These are phyloP conservation scores for Metschnikowia chrysomelidarum DNA, from an alignment of 805 yeast species.

Conservation along the genomic window DNA sequence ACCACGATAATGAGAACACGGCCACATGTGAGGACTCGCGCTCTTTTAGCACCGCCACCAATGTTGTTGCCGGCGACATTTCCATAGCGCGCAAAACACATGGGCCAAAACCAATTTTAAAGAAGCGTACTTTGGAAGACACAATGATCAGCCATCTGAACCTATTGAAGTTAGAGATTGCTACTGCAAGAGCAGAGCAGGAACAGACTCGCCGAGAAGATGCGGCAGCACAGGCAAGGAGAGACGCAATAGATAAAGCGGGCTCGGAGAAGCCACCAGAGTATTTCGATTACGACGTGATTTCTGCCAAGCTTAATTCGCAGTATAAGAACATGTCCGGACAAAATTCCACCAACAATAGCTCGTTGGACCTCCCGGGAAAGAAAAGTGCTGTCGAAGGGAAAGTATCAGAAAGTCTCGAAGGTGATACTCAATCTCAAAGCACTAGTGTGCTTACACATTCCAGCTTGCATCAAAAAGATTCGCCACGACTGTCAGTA, in stretches of 20 bases:
- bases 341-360: constrained; percentile 34
- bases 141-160: constrained; percentile 65
- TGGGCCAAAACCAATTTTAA: constrained; percentile 76
- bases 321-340: constrained; percentile 30
- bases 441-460: constrained; percentile 1
- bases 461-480: constrained; percentile 9
- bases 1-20: constrained; percentile 21
- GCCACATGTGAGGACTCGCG: constrained; percentile 20
- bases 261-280: constrained; percentile 30
- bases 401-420: background rate
- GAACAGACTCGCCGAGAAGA: constrained; percentile 32
- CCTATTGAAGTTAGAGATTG: constrained; percentile 39
- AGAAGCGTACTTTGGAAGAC: constrained; percentile 82
- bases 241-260: constrained; percentile 15
- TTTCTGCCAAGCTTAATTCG: constrained; percentile 40
- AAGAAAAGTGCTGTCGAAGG: constrained; percentile 5
- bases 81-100: constrained; percentile 34
- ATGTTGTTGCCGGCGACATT: constrained; percentile 46
- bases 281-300: constrained; percentile 44
- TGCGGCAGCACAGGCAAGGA: constrained; percentile 21
- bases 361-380: constrained; percentile 23
- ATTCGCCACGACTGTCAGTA: constrained; percentile 5
- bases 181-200: constrained; percentile 33
- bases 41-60: constrained; percentile 33
- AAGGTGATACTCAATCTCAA: constrained; percentile 2